Base-by-base conservation (phyloP, 257 asterid species). In the Thymus quinquecostatus region DNA sequence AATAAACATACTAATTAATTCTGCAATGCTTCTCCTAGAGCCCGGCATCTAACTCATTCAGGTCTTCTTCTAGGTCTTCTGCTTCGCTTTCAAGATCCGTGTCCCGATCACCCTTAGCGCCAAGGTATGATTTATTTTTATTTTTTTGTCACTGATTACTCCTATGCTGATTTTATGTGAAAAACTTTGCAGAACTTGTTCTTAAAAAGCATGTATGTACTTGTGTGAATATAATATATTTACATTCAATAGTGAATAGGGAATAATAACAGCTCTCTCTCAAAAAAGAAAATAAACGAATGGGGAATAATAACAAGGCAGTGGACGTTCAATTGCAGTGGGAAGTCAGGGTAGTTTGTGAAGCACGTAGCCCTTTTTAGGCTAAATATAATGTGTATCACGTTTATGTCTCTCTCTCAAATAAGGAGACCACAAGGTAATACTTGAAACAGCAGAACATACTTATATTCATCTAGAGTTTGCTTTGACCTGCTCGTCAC, bases 51-150 rank as follows among this genome's bases (percentile, higher is more conserved):
- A 58, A 58, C 44, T 11, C 41, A 30, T 56, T 14, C 30, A 4
- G 21, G 62, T 30, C 62, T 8, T 9, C 10, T 58, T 32, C 41
- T 32, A 32, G 64, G 64, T 58, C 64, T 10, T 58, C 63, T 33
- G 64, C 64, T 32, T 32, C 64, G 8, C 44, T 11, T 34, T 58
- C 64, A 12, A 32, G 64, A 58, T 58, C 64, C 1, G 64, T 33
- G 64, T 58, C 64, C 44, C 64, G 44, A 2, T 44, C 64, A 10
- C 54, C 10, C n/a, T 43, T 11, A 27, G 40, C 54, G 2, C 43
- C 68, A 41, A 63, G 68, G 54, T 63, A 63, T 63, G 54, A 9
- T 43, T n/a, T 5, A 3, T 63, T 27, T 21, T 21, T 21, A 21
- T 21, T 21, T 21, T 21, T 21, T 11, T 43, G 68, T 41, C 40